Evolutionary conservation across 345 rosid genomes (phyloP), one percentile per base, ranked within the genome.

Genomic region (Anastatica hierochuntica): DNA sequence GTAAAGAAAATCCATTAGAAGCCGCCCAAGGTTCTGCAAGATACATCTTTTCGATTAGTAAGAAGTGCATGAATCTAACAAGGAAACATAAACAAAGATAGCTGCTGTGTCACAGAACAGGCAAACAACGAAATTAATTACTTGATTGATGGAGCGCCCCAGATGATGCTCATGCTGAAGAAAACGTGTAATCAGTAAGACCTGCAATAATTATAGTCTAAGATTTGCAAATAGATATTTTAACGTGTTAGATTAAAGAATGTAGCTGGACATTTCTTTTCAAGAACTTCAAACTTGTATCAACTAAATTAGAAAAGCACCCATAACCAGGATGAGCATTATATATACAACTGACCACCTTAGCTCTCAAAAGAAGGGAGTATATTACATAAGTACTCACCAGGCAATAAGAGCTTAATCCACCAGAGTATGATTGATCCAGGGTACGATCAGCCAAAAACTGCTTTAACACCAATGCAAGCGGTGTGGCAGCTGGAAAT

Each of bases 391-490:
- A 62, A 14, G 17, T n/a, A 65, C 74, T 76, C 65, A 87, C 96
- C 87, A 90, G 76, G 74, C 98, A 87, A 70, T 90, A 82, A 55
- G 98, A 90, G 74, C 95, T 90, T 75, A 90, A 84, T 67, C 98
- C 98, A 35, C 98, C 98, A 64, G 98, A 90, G 67, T 90, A 90
- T 54, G 96, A 82, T 51, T 87, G 96, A 52, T 90, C 98, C 74
- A 87, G 80, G 78, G 89, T 81, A 63, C 98, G 98, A 69, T 84
- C 96, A 45, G 96, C 98, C 79, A 90, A 75, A 78, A 90, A 90
- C 76, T 84, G 88, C 77, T 90, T 90, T 69, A 90, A 76, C 64
- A 84, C 84, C 84, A 90, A 78, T 66, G 98, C 98, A 71, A 90
- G 98, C 8, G 92, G 95, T 21, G 79, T 79, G 58, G 95, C 81